Conservation (phyloP, 2,329 filamentous ascomycete species). For the Lithohypha guttulata region DNA sequence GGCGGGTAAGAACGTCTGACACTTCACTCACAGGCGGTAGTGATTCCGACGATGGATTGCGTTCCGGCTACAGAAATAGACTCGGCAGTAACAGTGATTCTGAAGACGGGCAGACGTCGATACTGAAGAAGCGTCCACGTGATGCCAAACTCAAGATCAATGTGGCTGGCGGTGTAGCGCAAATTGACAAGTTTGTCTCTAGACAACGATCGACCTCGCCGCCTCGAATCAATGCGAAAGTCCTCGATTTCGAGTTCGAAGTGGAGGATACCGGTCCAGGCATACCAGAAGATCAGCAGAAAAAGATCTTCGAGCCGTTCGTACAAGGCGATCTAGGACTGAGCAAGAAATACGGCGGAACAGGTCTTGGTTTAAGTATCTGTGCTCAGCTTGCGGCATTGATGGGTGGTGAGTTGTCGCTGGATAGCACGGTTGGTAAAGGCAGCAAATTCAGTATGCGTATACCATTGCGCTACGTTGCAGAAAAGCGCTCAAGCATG, state of each 20-base stretch:
- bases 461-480: slow-evolving; percentile 68
- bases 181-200: slow-evolving; percentile 36
- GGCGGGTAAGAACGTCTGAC: slow-evolving; percentile 21
- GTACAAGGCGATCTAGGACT: slow-evolving; percentile 84
- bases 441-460: slow-evolving; percentile 75
- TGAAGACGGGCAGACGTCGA: slow-evolving; percentile 10
- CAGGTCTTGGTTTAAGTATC: slow-evolving; percentile 77
- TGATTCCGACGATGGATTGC: slow-evolving; percentile 13
- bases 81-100: slow-evolving; percentile 9
- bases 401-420: slow-evolving; percentile 67
- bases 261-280: slow-evolving; percentile 82
- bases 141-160: slow-evolving; percentile 46
- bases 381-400: slow-evolving; percentile 74
- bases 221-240: slow-evolving; percentile 52
- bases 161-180: slow-evolving; percentile 47
- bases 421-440: slow-evolving; percentile 60
- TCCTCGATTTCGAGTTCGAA: slow-evolving; percentile 74
- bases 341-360: slow-evolving; percentile 83
- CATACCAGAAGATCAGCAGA: slow-evolving; percentile 65
- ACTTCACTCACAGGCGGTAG: slow-evolving; percentile 13
- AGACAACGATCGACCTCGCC: slow-evolving; percentile 48
- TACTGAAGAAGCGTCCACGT: slow-evolving; percentile 36
- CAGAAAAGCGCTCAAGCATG: slow-evolving; percentile 46
- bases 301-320: slow-evolving; percentile 85
- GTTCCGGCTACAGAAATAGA: slow-evolving; percentile 1